Evolutionary conservation across 768 basidiomycete species (phyloP), one percentile per base, ranked within the genome.

Genomic region (Rhodosporidiobolus sp.): DNA sequence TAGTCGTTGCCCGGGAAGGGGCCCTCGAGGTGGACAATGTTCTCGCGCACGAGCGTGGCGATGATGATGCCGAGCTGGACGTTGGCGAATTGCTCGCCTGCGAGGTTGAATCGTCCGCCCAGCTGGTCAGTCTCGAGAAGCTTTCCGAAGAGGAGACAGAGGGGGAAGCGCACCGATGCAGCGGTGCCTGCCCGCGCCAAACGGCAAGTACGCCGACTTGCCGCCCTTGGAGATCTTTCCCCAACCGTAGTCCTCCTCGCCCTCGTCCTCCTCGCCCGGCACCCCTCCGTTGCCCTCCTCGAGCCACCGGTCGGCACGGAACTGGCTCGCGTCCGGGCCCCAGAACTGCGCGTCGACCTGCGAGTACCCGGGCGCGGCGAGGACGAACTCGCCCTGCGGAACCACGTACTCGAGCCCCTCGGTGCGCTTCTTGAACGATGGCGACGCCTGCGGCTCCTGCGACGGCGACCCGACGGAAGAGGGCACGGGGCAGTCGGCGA

Each of bases 11-110:
- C 85, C 9, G 95, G 94, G 67, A 99, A 84, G 6, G 82, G 80
- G 63, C 82, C 80, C 63, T 88, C 88, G 57, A 96, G 84, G 58
- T 84, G 86, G 78, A 97, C 77, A 80, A 92, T 90, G 65, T 92
- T 82, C 67, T 86, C 83, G 63, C 94, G 88, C 60, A 97, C 83
- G 70, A 98, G 79, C 20, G 89, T 90, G 9, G 88, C 81, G 76
- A 98, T 84, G 80, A 98, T 85, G 11, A 88, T 88, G 49, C 92
- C 90, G 17, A 98, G 83, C 83, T 99, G 96, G 73, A 97, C 83
- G 82, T 96, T 94, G 34, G 96, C 96, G 79, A 98, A 98, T 88
- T 93, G 78, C 83, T 94, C 93, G 74, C 93, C 68, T 3, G 96
- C 96, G 80, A 96, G 91, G 81, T 98, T 97, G 60, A 92, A 16